phyloP scores from a whole-genome alignment of 805 yeast genomes.

The Komagataella kurtzmanii region DNA sequence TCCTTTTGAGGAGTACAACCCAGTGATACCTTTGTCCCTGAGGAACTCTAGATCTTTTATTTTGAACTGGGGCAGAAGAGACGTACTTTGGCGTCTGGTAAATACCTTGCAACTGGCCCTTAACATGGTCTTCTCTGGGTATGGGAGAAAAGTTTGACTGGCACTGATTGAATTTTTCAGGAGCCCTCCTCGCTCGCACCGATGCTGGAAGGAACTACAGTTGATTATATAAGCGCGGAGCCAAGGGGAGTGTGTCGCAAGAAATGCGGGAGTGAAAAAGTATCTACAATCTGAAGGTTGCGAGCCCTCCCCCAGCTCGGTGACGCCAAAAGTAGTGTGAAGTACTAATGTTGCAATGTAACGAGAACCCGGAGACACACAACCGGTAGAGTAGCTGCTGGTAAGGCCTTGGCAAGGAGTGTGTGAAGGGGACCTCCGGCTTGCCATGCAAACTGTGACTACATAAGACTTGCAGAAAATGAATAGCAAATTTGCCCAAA shows the following conservation, averaged over 20 bases:
- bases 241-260: not conserved
- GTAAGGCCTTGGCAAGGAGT: too few relatives aligned
- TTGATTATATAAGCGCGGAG: not conserved
- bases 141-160: not conserved
- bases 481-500: too few relatives aligned
- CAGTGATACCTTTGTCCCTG: conserved; percentile 26
- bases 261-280: not conserved
- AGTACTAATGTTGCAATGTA: not conserved
- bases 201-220: not conserved
- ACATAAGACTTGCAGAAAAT: too few relatives aligned
- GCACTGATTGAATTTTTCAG: not conserved
- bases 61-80: not conserved
- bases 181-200: not conserved
- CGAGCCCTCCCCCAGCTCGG: not conserved
- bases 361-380: not conserved
- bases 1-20: conserved; percentile 33
- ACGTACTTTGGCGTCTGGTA: not conserved
- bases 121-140: not conserved
- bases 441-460: too few relatives aligned
- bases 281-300: not conserved
- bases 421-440: too few relatives aligned
- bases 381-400: too few relatives aligned
- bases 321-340: not conserved
- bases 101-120: not conserved
- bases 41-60: conserved; percentile 11